Conservation (phyloP, 2,329 filamentous ascomycete species). For the Scedosporium apiospermum region DNA sequence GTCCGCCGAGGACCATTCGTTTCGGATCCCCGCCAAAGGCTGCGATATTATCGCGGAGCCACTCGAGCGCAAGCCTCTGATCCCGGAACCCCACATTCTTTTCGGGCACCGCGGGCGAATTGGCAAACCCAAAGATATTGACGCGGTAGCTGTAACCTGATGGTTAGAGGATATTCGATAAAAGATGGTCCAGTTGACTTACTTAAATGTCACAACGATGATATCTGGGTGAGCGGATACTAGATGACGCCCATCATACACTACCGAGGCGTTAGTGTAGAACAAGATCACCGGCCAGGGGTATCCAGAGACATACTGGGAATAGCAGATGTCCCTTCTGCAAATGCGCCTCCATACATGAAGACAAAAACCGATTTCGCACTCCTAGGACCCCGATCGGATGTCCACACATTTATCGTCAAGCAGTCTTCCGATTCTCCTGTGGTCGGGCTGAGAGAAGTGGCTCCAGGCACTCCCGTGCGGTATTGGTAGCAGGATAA, state of each 20-base stretch:
- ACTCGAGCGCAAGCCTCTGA: conserved; percentile 38
- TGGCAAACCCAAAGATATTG: conserved; percentile 42
- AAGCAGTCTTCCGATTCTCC: conserved; percentile 40
- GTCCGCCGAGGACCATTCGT: conserved; percentile 43
- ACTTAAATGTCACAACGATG: not conserved
- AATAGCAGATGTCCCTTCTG: not conserved
- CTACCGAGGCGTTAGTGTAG: not conserved
- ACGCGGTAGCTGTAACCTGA: conserved; percentile 35
- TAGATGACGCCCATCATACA: not conserved
- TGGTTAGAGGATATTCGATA: not conserved
- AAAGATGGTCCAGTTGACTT: not conserved
- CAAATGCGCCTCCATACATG: conserved; percentile 47
- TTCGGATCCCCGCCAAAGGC: conserved; percentile 36
- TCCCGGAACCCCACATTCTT: conserved; percentile 42
- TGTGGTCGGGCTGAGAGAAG: conserved; percentile 20
- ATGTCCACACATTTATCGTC: conserved; percentile 31
- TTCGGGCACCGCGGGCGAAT: conserved; percentile 28
- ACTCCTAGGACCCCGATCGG: conserved; percentile 20
- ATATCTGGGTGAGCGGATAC: not conserved
- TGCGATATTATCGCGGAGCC: conserved; percentile 41
- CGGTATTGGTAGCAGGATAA: conserved; percentile 36
- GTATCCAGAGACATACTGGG: not conserved
- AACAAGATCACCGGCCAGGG: not conserved
- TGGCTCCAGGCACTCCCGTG: not conserved
- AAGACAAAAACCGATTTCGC: conserved; percentile 35